phyloP scores from a whole-genome alignment of 176 grass and related monocot species.

The Pontederia paniculata region DNA sequence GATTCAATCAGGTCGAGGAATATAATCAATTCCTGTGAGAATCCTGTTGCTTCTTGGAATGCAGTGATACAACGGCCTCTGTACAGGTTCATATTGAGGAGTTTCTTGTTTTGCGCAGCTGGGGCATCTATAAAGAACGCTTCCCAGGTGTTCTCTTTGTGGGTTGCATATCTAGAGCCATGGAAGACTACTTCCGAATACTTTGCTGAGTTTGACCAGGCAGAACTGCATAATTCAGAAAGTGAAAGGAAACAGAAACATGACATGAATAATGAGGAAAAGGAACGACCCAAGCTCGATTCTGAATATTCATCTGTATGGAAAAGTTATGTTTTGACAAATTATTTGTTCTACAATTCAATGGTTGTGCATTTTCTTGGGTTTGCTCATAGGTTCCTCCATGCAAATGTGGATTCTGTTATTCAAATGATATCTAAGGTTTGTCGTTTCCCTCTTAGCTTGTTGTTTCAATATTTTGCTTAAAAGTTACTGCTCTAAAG shows the following conservation, averaged over 20 bases:
- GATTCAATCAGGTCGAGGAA: constrained; percentile 2
- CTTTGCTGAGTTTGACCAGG: constrained; percentile 35
- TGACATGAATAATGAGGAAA: constrained; percentile 1
- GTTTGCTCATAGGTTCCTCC: constrained; percentile 90
- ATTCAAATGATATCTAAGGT: constrained; percentile 70
- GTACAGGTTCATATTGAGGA: constrained; percentile 71
- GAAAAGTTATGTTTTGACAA: constrained; percentile 61
- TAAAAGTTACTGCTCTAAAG: not conserved
- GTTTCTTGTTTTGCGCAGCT: constrained; percentile 65
- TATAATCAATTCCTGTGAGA: constrained; percentile 3
- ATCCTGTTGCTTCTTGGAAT: constrained; percentile 41
- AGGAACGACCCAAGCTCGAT: constrained; percentile 11
- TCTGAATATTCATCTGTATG: constrained; percentile 34
- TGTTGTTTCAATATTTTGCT: not conserved
- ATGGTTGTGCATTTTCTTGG: constrained; percentile 82
- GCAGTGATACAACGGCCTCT: constrained; percentile 54
- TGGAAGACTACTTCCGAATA: constrained; percentile 61
- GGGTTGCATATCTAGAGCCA: constrained; percentile 72
- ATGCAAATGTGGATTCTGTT: constrained; percentile 50
- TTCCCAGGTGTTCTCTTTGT: constrained; percentile 55
- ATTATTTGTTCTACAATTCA: constrained; percentile 90
- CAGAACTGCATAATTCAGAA: constrained; percentile 16
- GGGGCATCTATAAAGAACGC: constrained; percentile 44
- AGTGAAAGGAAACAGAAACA: not conserved
- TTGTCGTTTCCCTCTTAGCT: not conserved